Conservation (phyloP, 2,329 filamentous ascomycete species). For the Chrysoporthe austroafricana region DNA sequence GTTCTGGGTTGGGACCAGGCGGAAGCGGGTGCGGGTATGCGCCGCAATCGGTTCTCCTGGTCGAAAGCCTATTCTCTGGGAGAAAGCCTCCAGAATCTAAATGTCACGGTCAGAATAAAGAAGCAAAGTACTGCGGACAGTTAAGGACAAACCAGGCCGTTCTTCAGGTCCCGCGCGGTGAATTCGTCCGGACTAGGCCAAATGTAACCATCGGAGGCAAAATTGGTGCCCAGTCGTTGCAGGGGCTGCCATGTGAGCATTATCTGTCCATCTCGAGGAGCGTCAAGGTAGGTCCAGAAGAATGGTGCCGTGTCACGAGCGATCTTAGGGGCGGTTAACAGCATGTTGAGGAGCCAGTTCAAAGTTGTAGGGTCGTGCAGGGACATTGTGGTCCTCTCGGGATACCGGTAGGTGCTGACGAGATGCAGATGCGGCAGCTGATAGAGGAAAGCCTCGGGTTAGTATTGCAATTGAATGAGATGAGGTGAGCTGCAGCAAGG, state of each 20-base stretch:
- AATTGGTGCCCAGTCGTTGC: constrained; percentile 70
- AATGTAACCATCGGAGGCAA: constrained; percentile 89
- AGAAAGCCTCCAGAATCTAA: constrained; percentile 86
- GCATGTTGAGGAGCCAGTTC: constrained; percentile 64
- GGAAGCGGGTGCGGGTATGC: constrained; percentile 84
- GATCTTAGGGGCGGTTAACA: constrained; percentile 77
- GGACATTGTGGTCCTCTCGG: constrained; percentile 70
- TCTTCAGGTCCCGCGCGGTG: constrained; percentile 73
- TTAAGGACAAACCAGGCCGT: constrained; percentile 55
- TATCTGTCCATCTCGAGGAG: constrained; percentile 79
- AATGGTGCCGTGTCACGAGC: constrained; percentile 84
- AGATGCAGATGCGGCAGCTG: constrained; percentile 90
- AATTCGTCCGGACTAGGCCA: constrained; percentile 84
- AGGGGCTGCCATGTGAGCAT: constrained; percentile 89
- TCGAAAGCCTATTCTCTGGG: constrained; percentile 80
- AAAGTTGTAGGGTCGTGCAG: constrained; percentile 69
- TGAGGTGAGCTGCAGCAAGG: background rate
- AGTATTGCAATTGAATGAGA: constrained; percentile 36
- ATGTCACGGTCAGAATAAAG: constrained; percentile 6
- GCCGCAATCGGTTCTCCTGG: constrained; percentile 74
- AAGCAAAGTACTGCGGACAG: background rate
- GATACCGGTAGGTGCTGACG: constrained; percentile 81
- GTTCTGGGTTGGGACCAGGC: constrained; percentile 70
- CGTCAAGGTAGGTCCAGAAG: constrained; percentile 90
- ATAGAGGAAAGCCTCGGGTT: constrained; percentile 31